Conservation (phyloP, 1,284 basidiomycete species). For the Prillingera fragicola region DNA sequence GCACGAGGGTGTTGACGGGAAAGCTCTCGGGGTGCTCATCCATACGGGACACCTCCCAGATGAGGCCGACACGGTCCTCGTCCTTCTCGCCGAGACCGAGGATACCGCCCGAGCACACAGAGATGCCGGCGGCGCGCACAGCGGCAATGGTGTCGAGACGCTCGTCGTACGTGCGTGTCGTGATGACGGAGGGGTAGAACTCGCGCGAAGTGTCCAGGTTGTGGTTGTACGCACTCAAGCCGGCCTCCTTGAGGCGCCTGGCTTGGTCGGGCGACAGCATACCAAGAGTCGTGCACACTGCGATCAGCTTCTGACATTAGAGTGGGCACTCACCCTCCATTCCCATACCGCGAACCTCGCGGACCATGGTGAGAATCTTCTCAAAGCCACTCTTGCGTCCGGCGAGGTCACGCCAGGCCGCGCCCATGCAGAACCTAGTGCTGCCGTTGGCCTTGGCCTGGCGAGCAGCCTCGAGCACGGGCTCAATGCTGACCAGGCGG, state of each 20-base stretch:
- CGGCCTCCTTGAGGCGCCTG: slow-evolving; percentile 85
- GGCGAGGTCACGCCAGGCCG: slow-evolving; percentile 94
- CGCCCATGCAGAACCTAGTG: slow-evolving; percentile 98
- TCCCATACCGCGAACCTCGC: slow-evolving; percentile 73
- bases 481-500: slow-evolving; percentile 81
- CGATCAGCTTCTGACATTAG: background rate
- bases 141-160: slow-evolving; percentile 81
- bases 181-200: slow-evolving; percentile 94
- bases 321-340: slow-evolving; percentile 59
- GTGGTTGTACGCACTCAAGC: slow-evolving; percentile 93
- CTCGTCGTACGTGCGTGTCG: slow-evolving; percentile 90
- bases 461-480: slow-evolving; percentile 82
- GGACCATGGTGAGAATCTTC: slow-evolving; percentile 87
- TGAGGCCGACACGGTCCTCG: slow-evolving; percentile 84
- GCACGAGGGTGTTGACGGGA: slow-evolving; percentile 88
- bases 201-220: slow-evolving; percentile 97
- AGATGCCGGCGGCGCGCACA: slow-evolving; percentile 91
- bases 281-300: slow-evolving; percentile 93
- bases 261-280: slow-evolving; percentile 95
- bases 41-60: slow-evolving; percentile 81
- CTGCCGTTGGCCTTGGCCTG: slow-evolving; percentile 94
- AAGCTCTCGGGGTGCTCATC: slow-evolving; percentile 91
- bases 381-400: slow-evolving; percentile 93
- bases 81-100: slow-evolving; percentile 90
- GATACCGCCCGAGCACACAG: slow-evolving; percentile 95